Percentiles rank a stretch among this genome's conserved stretches.
These are phyloP conservation scores for Pseudocercospora ulei DNA, from an alignment of 2,329 filamentous ascomycete genomes.

Conservation along the genomic window DNA sequence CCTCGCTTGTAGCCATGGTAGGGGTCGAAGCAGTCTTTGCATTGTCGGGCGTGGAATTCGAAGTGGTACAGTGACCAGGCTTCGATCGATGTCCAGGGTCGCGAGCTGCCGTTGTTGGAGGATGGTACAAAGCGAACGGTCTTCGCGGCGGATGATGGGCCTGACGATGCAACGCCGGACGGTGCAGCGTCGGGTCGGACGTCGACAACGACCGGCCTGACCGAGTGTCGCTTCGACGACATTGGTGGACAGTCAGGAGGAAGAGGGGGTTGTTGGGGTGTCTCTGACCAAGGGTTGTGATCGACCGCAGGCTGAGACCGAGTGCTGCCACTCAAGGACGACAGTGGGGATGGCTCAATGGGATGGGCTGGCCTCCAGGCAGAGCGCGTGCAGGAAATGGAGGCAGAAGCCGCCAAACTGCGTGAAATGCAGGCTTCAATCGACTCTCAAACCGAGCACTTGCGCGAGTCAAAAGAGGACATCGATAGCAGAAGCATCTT, in stretches of 20 bases:
- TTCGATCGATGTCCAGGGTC: slow-evolving; percentile 38
- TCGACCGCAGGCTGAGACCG: slow-evolving; percentile 3
- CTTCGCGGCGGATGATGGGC: slow-evolving; percentile 27
- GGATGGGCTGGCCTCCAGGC: too few relatives aligned
- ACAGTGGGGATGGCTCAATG: too few relatives aligned
- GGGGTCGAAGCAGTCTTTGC: slow-evolving; percentile 40
- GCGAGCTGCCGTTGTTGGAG: slow-evolving; percentile 31
- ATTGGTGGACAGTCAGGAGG: slow-evolving; percentile 10
- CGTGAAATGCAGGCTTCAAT: slow-evolving; percentile 52
- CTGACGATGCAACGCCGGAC: slow-evolving; percentile 24
- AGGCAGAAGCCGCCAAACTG: slow-evolving; percentile 50
- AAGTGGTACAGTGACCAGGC: slow-evolving; percentile 43
- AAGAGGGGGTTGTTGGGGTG: slow-evolving; percentile 12
- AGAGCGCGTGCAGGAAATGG: slow-evolving; percentile 48
- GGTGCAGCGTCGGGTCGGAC: slow-evolving; percentile 22
- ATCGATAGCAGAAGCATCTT: slow-evolving; percentile 94
- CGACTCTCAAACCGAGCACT: slow-evolving; percentile 72
- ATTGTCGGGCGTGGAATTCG: slow-evolving; percentile 41
- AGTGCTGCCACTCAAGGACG: too few relatives aligned
- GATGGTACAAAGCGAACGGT: slow-evolving; percentile 29
- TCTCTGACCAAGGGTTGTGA: slow-evolving; percentile 4
- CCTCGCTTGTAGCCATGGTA: slow-evolving; percentile 37
- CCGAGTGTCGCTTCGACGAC: slow-evolving; percentile 20
- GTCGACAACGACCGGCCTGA: slow-evolving; percentile 26
- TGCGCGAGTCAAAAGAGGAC: slow-evolving; percentile 89